These are phyloP conservation scores for Prunus padus DNA, from an alignment of 306 rosid species.

Conservation along the genomic window DNA sequence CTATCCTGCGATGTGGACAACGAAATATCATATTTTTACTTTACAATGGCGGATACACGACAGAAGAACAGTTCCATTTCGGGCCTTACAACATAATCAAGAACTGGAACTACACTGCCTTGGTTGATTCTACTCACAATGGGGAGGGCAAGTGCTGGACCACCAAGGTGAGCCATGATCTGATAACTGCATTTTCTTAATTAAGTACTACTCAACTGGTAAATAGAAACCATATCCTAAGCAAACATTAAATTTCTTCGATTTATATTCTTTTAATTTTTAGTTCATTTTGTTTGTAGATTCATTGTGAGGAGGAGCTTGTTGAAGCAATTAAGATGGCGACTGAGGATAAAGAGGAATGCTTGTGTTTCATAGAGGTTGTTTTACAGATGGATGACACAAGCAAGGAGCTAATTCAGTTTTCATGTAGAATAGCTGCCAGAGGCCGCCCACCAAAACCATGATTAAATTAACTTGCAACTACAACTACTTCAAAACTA, in stretches of 20 bases:
- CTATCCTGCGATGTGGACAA: neutral
- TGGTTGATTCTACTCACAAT: neutral
- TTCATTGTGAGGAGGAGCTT: conserved; percentile 8
- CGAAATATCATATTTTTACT: conserved; percentile 8
- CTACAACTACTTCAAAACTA: too few relatives aligned
- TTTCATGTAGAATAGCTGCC: neutral
- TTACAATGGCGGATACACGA: conserved; percentile 18
- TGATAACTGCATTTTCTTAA: too few relatives aligned
- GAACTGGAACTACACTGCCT: neutral
- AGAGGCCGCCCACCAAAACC: neutral
- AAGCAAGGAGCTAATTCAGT: conserved; percentile 13
- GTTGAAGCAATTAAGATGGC: conserved; percentile 5
- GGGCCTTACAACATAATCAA: conserved; percentile 6
- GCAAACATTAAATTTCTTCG: neutral
- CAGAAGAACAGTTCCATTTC: conserved; percentile 8
- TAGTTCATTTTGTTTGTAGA: neutral
- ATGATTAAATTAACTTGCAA: too few relatives aligned
- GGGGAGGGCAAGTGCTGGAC: neutral
- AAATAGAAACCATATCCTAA: too few relatives aligned
- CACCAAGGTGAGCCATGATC: neutral
- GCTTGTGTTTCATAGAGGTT: conserved; percentile 2
- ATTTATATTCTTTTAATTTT: neutral
- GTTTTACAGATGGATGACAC: conserved; percentile 3
- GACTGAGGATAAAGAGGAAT: neutral
- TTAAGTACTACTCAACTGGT: too few relatives aligned